A percentile compares a stretch with the other conserved stretches of the same genome.
Evolutionary conservation across 805 yeast genomes (phyloP).

Genomic region (Myxozyma vanderwaltii): DNA sequence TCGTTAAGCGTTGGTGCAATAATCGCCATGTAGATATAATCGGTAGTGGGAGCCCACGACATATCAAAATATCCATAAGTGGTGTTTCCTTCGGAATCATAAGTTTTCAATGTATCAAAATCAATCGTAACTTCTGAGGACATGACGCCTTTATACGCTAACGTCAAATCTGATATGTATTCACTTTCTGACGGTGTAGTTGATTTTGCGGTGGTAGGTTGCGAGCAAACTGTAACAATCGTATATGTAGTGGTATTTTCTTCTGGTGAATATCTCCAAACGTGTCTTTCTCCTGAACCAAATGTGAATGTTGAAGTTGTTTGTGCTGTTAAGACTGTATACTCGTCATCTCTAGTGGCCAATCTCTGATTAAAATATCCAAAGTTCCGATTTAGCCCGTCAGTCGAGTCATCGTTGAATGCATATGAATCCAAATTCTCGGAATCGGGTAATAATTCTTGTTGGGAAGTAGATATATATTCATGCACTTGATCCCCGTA

Average conservation of each 20-base stretch:
- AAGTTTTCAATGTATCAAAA: neutral
- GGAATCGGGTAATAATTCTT: too few species aligned
- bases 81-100: neutral
- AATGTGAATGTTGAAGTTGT: neutral
- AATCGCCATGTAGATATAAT: neutral
- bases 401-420: neutral
- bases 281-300: neutral
- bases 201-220: neutral
- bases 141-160: neutral
- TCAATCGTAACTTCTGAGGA: neutral
- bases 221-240: neutral
- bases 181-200: neutral
- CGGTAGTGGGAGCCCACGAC: neutral
- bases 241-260: neutral
- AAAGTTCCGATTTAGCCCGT: neutral
- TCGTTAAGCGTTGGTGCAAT: slow-evolving; percentile 15
- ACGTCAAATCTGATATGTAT: slow-evolving; percentile 1
- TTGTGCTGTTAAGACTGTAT: neutral
- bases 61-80: neutral
- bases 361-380: neutral
- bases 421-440: neutral
- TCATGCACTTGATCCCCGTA: neutral
- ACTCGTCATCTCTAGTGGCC: neutral
- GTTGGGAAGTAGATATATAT: too few species aligned
- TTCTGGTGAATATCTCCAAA: slow-evolving; percentile 3